Evolutionary conservation across 2,329 filamentous ascomycete species (phyloP).

Genomic region (Arthroderma sp.): DNA sequence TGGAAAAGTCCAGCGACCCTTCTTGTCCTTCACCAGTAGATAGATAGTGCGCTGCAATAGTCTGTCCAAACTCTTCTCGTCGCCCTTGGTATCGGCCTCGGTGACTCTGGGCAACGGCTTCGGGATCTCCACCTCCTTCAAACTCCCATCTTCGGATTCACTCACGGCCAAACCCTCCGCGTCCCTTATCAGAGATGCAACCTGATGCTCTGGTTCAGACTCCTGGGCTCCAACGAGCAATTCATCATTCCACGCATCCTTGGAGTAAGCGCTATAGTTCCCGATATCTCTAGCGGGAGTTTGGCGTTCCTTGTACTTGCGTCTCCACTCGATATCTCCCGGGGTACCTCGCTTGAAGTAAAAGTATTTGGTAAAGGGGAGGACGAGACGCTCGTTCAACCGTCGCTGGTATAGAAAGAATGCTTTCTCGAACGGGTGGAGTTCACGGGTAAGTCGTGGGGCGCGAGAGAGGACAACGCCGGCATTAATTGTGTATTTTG

Average conservation of each 20-base stretch:
- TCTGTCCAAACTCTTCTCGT: constrained; percentile 66
- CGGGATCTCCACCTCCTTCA: constrained; percentile 51
- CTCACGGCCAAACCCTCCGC: constrained; percentile 43
- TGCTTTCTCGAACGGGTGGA: constrained; percentile 78
- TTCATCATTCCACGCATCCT: constrained; percentile 84
- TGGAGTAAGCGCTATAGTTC: constrained; percentile 60
- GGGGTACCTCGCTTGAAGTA: constrained; percentile 91
- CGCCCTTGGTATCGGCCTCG: constrained; percentile 63
- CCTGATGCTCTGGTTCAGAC: constrained; percentile 49
- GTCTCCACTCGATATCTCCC: constrained; percentile 74
- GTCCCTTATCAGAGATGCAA: constrained; percentile 60
- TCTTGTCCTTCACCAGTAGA: constrained; percentile 59
- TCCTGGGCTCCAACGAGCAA: constrained; percentile 59
- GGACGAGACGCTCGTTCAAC: constrained; percentile 77
- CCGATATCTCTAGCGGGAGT: constrained; percentile 76
- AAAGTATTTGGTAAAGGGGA: constrained; percentile 80
- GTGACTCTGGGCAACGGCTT: constrained; percentile 57
- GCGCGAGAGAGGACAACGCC: constrained; percentile 79
- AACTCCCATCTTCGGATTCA: constrained; percentile 15
- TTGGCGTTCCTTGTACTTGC: constrained; percentile 64
- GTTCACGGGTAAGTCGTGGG: constrained; percentile 70
- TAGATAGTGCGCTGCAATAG: constrained; percentile 73
- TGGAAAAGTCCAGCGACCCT: constrained; percentile 72
- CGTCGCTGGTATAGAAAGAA: constrained; percentile 97
- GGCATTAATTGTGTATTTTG: constrained; percentile 38